phyloP scores from a whole-genome alignment of 768 basidiomycete species.

The Porphyrellus cyaneotinctus region DNA sequence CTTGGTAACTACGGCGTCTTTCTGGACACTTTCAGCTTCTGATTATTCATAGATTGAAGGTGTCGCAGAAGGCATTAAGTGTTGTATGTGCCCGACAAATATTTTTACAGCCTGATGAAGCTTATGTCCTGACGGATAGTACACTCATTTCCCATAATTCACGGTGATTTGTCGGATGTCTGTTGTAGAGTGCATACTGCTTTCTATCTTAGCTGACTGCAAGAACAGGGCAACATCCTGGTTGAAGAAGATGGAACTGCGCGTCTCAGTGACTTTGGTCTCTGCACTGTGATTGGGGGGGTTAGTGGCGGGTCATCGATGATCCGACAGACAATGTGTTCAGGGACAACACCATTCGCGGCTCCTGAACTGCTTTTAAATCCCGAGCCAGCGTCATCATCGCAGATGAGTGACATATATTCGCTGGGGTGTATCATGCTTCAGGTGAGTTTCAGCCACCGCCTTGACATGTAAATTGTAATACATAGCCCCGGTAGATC shows the following conservation, averaged over 20 bases:
- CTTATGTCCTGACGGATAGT: neutral
- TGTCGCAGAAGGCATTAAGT: neutral
- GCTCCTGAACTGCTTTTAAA: neutral
- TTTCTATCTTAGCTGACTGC: neutral
- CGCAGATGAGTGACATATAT: conserved; percentile 1
- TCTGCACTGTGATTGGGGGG: neutral
- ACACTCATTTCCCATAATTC: conserved; percentile 1
- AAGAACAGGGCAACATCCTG: neutral
- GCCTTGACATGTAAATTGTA: neutral
- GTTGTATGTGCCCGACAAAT: neutral
- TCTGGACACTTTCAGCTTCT: neutral
- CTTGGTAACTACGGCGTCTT: neutral
- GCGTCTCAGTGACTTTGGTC: neutral
- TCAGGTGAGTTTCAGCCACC: neutral
- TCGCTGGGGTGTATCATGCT: conserved; percentile 3
- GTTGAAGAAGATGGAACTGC: neutral
- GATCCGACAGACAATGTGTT: neutral
- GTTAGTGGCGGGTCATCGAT: conserved; percentile 1
- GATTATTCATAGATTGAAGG: neutral
- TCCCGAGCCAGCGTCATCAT: neutral
- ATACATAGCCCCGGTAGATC: neutral
- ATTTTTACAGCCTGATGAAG: neutral
- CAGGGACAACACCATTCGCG: conserved; percentile 1
- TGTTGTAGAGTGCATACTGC: neutral
- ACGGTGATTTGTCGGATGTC: neutral